These are phyloP conservation scores for Euptelea pleiosperma DNA, from an alignment of 164 flowering plant genomes.

Conservation along the genomic window DNA sequence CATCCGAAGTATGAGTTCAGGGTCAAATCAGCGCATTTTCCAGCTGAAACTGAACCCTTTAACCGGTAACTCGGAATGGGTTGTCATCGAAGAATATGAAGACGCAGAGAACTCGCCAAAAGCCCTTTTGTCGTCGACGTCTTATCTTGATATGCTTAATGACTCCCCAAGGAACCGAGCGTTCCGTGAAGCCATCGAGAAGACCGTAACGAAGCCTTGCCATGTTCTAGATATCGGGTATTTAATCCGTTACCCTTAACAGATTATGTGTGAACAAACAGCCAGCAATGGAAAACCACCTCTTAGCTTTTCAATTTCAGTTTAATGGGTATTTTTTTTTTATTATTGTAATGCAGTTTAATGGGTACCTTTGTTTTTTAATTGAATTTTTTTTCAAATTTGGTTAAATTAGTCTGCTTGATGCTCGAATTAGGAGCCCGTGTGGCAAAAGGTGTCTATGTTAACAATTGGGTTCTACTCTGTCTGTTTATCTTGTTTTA, in stretches of 20 bases:
- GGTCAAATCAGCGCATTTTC: conserved; percentile 46
- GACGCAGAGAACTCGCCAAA: conserved; percentile 17
- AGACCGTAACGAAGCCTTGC: conserved; percentile 60
- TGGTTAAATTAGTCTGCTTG: not conserved
- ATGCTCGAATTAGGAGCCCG: no score
- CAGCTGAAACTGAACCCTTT: conserved; percentile 74
- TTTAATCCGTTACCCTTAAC: not conserved
- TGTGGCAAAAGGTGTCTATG: no score
- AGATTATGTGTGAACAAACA: no score
- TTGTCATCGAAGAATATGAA: conserved; percentile 55
- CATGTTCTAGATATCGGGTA: conserved; percentile 98
- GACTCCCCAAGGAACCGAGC: conserved; percentile 73
- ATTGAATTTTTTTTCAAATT: not conserved
- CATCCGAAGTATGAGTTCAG: conserved; percentile 45
- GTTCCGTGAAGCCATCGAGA: conserved; percentile 68
- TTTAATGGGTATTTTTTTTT: not conserved
- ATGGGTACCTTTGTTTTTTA: not conserved
- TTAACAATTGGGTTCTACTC: no score
- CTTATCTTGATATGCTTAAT: conserved; percentile 95
- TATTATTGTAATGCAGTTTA: no score
- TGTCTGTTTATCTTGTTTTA: no score
- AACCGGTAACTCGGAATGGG: conserved; percentile 86
- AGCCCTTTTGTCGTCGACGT: conserved; percentile 64
- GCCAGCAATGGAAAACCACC: no score
- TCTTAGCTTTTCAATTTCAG: not conserved